Evolutionary conservation across 345 rosid genomes (phyloP), one percentile per base, ranked within the genome.

Genomic region (Cardamine resedifolia): DNA sequence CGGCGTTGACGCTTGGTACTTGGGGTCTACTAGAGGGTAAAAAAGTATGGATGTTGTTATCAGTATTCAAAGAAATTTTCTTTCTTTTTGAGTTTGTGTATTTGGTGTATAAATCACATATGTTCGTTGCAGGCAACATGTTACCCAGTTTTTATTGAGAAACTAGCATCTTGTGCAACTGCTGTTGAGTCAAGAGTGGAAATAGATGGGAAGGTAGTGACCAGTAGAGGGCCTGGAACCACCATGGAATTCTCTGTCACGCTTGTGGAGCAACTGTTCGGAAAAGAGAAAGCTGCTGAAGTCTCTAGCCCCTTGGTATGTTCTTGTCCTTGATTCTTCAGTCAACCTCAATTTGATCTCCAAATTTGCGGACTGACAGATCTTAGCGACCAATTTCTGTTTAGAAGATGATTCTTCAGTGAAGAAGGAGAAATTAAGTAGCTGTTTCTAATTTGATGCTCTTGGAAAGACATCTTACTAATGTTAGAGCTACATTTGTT

Each of bases 161-260:
- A 91, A 75, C 78, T 91, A 56, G 77, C 86, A 55, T 67, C 93
- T 12, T 81, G 68, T 68, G 96, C 90, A 12, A 74, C 61, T 10
- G 82, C 96, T 53, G 96, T 91, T 28, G 97, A 89, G 73, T 89
- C 96, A 19, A 87, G 96, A 76, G 99, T 95, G 56, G 90, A 91
- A 44, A 75, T 75, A 57, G 99, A 95, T 77, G 93, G 93, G 24
- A 82, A 66, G 64, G 83, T 80, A 50, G 85, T 95, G 18, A 91
- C 97, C 10, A 95, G 96, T 74, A 86, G 92, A 65, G 91, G 90
- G 21, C 94, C 99, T 33, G 96, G 96, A 64, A 95, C 96, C 64
- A 85, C 97, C 24, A 85, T 95, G 88, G 96, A 95, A 74, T 91
- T 87, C 82, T 84, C 93, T 45, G 85, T 95, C 34, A 75, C 86